These are phyloP conservation scores for Cylindrotheca closterium DNA, from an alignment of 108 stramenopile genomes.

Conservation along the genomic window DNA sequence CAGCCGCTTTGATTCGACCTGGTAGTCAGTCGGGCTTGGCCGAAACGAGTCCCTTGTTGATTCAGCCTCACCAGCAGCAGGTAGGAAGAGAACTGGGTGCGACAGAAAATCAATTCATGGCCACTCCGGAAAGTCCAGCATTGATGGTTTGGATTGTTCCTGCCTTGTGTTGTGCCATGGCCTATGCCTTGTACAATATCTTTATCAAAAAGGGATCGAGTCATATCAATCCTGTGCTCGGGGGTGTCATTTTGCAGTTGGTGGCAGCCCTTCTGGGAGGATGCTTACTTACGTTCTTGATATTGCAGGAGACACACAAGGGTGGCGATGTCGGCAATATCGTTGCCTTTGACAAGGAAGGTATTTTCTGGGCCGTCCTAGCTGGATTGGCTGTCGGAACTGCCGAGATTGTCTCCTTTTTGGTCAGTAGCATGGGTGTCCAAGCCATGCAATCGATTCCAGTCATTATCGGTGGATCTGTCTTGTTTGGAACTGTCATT, in stretches of 20 bases:
- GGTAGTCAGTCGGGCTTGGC: background rate
- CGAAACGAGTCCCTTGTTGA: background rate
- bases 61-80: background rate
- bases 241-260: slow-evolving; percentile 73
- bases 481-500: slow-evolving; percentile 63
- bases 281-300: slow-evolving; percentile 22
- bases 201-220: slow-evolving; percentile 72
- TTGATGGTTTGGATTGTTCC: slow-evolving; percentile 60
- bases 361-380: slow-evolving; percentile 44
- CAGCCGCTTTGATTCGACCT: slow-evolving; percentile 1
- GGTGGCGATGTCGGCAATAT: background rate
- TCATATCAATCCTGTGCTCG: slow-evolving; percentile 63
- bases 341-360: slow-evolving; percentile 12
- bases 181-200: slow-evolving; percentile 77
- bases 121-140: slow-evolving; percentile 19
- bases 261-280: slow-evolving; percentile 64
- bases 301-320: slow-evolving; percentile 10
- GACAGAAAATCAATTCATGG: background rate
- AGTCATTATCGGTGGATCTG: slow-evolving; percentile 66
- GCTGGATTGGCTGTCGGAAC: slow-evolving; percentile 49
- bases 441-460: slow-evolving; percentile 71
- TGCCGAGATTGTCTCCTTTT: slow-evolving; percentile 69
- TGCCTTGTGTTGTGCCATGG: slow-evolving; percentile 59
- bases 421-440: slow-evolving; percentile 65
- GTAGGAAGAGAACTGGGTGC: background rate